Evolutionary conservation across 2,329 filamentous ascomycete genomes (phyloP).

Genomic region (Sporothrix schenckii): DNA sequence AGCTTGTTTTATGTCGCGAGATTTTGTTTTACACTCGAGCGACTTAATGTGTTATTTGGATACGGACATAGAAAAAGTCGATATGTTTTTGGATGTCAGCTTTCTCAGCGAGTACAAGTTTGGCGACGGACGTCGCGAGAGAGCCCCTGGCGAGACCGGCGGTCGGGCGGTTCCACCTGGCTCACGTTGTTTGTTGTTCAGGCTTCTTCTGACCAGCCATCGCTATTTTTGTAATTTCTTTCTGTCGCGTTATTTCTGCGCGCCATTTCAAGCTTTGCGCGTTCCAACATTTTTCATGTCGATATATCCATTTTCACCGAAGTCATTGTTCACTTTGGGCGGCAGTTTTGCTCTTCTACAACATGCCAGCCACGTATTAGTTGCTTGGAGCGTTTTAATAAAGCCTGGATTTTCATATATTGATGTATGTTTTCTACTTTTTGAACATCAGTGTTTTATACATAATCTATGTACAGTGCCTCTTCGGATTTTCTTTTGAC

Average conservation of each 20-base stretch:
- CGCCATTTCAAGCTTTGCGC: neutral
- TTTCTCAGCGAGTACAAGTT: slow-evolving; percentile 10
- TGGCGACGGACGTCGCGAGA: neutral
- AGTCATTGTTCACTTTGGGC: neutral
- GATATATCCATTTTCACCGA: slow-evolving; percentile 12
- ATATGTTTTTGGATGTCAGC: neutral
- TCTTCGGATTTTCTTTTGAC: neutral
- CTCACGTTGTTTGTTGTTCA: neutral
- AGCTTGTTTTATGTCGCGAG: neutral
- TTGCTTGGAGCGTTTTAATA: neutral
- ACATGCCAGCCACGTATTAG: neutral
- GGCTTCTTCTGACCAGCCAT: neutral
- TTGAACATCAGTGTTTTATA: slow-evolving; percentile 7
- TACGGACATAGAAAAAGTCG: slow-evolving; percentile 24
- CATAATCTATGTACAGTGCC: slow-evolving; percentile 1
- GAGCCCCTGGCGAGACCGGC: neutral
- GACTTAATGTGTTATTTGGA: slow-evolving; percentile 15
- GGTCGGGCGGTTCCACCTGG: neutral
- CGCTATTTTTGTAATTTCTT: neutral
- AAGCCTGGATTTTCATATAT: neutral
- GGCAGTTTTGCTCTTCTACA: neutral
- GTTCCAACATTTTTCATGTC: neutral
- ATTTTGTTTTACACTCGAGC: neutral
- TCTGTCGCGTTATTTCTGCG: slow-evolving; percentile 9
- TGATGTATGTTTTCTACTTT: neutral